A percentile compares a stretch with the other conserved stretches of the same genome.
Evolutionary conservation across 768 basidiomycete genomes (phyloP).

Genomic region (Obba rivulosa): DNA sequence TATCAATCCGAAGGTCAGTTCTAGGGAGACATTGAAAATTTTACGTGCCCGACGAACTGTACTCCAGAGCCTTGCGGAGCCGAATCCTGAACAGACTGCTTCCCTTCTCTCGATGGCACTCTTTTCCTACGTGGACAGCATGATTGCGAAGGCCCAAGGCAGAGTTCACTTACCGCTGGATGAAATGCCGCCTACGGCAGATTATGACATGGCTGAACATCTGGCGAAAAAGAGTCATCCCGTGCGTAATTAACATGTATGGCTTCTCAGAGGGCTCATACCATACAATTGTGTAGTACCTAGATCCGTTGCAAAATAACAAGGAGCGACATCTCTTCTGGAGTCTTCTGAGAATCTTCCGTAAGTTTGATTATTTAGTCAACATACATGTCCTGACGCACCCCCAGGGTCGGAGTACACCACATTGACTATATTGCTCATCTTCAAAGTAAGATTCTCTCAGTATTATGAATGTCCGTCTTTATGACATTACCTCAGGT

Average conservation of each 20-base stretch:
- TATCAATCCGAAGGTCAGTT: slow-evolving; percentile 39
- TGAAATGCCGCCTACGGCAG: slow-evolving; percentile 29
- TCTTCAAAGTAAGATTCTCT: slow-evolving; percentile 11
- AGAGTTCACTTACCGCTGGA: slow-evolving; percentile 27
- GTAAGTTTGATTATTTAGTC: slow-evolving; percentile 6
- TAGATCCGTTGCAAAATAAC: slow-evolving; percentile 31
- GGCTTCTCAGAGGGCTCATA: background rate
- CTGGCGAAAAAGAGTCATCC: slow-evolving; percentile 26
- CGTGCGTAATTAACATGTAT: slow-evolving; percentile 18
- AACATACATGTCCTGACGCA: background rate
- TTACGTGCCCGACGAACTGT: background rate
- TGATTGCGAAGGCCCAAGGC: slow-evolving; percentile 27
- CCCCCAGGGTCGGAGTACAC: slow-evolving; percentile 14
- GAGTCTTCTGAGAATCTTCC: slow-evolving; percentile 25
- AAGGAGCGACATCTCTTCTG: slow-evolving; percentile 28
- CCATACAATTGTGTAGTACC: slow-evolving; percentile 11
- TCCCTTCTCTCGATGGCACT: slow-evolving; percentile 32
- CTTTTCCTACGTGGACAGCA: slow-evolving; percentile 35
- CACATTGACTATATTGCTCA: slow-evolving; percentile 12
- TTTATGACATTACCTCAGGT: slow-evolving; percentile 8
- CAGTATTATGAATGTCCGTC: no score
- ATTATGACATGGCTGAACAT: slow-evolving; percentile 24
- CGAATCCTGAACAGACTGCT: slow-evolving; percentile 42
- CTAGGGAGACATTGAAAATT: background rate
- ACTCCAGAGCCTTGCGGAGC: slow-evolving; percentile 19